These are phyloP conservation scores for Pisolithus tinctorius DNA, from an alignment of 768 basidiomycete genomes.

Conservation along the genomic window DNA sequence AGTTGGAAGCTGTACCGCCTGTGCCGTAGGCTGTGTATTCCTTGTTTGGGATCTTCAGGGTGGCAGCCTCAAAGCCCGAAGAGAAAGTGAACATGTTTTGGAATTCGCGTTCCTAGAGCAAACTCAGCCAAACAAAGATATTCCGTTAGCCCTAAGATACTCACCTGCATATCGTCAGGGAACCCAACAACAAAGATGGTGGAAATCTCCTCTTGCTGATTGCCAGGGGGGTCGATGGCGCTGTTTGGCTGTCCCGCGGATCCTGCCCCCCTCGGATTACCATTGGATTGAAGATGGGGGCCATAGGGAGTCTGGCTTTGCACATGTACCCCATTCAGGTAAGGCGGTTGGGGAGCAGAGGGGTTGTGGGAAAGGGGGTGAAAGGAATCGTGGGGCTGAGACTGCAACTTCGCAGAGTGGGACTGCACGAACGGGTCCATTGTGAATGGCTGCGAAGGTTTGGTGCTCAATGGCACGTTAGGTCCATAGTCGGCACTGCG, in stretches of 20 bases:
- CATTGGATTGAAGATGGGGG: conserved; percentile 50
- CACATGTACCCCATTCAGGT: conserved; percentile 40
- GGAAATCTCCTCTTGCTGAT: conserved; percentile 78
- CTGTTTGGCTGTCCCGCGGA: conserved; percentile 25
- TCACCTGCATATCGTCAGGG: conserved; percentile 96
- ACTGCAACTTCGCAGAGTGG: conserved; percentile 18
- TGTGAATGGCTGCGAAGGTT: conserved; percentile 26
- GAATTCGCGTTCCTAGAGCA: conserved; percentile 88
- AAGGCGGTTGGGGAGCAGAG: conserved; percentile 27
- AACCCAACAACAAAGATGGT: conserved; percentile 99
- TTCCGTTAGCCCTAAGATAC: conserved; percentile 23
- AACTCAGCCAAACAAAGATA: conserved; percentile 13
- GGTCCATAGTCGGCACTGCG: conserved; percentile 29
- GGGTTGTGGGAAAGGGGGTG: conserved; percentile 27
- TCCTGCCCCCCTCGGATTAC: conserved; percentile 26
- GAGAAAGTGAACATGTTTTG: conserved; percentile 99
- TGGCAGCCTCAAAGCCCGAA: conserved; percentile 92
- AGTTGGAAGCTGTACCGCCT: conserved; percentile 22
- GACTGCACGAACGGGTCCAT: conserved; percentile 29
- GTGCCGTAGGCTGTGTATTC: conserved; percentile 72
- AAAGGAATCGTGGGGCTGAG: conserved; percentile 26
- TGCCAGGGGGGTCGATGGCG: conserved; percentile 16
- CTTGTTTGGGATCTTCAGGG: conserved; percentile 94
- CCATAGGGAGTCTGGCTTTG: conserved; percentile 75
- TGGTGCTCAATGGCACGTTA: conserved; percentile 18